Base-by-base conservation (phyloP, 805 yeast genomes). In the Kodamaea laetipori region DNA sequence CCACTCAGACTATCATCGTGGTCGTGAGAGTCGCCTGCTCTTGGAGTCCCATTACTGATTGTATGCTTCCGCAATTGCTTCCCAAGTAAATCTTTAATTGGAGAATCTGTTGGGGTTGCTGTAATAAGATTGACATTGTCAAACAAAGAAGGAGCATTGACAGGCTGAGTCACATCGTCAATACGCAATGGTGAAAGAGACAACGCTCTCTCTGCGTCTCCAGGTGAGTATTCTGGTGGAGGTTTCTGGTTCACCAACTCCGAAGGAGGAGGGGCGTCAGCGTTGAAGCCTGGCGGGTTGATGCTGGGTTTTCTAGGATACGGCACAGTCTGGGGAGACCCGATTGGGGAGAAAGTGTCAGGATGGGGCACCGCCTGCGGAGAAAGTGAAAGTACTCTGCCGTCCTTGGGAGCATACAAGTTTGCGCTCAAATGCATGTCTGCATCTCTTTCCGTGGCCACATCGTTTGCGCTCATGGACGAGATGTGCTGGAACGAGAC, bases 231-330 rank as follows among this genome's bases (percentile, higher is more conserved):
- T 2, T 68, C 64, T 13, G 71, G 71, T 1, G 70, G 70, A 3
- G 58, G 61, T 4, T 39, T 41, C 41, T 42, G 24, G 25, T 38
- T 32, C 31, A 39, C 45, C 12, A 45, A 30, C 18, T 30, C 31
- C 4, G 48, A 18, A 4, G 55, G 57, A 1, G 63, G 60, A 4
- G 53, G 39, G 11, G 41, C 30, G 25, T 50, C 57, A 3, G 60
- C 61, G 13, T 56, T 78, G 48, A 84, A 82, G 4, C 86, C 78
- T 1, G 88, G 89, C 3, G 88, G 88, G 30, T 79, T 79, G 27
- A 69, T 54, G 4, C 81, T 71, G 12, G 85, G 86, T 50, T 71
- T 66, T 39, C 86, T 64, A 7, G 77, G 56, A 28, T 49, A 52
- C 6, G 57, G 24, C 25, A n/a, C n/a, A n/a, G n/a, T n/a, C n/a